Conservation (phyloP, 164 flowering plant species). For the Chimonanthus praecox region DNA sequence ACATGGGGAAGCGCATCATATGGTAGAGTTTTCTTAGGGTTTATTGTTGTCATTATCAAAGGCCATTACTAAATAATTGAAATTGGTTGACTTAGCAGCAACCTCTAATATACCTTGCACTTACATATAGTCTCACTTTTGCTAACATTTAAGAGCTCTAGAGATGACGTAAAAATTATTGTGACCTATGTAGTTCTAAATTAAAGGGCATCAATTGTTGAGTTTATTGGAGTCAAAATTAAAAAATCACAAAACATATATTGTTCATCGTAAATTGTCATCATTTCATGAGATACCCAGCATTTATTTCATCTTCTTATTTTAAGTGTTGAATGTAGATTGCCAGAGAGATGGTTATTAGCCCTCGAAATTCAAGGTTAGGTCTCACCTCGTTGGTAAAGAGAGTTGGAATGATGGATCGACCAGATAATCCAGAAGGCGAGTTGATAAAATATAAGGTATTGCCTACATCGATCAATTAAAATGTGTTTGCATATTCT, state of each 20-base stretch:
- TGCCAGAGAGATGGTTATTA: slow-evolving; percentile 97
- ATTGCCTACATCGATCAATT: neutral
- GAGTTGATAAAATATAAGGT: slow-evolving; percentile 78
- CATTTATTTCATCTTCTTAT: slow-evolving; percentile 1
- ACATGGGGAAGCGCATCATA: too few relatives aligned
- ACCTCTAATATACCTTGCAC: too few relatives aligned
- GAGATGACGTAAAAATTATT: too few relatives aligned
- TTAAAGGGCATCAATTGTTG: neutral
- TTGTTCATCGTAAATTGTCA: neutral
- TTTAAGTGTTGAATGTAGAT: slow-evolving; percentile 40
- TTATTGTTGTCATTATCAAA: too few relatives aligned
- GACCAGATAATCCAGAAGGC: slow-evolving; percentile 67
- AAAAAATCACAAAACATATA: neutral
- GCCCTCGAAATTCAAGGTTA: slow-evolving; percentile 78
- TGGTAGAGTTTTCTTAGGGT: too few relatives aligned
- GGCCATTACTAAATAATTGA: too few relatives aligned
- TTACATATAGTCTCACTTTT: too few relatives aligned
- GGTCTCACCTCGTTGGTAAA: slow-evolving; percentile 66
- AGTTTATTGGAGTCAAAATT: neutral
- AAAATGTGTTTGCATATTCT: neutral
- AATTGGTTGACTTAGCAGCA: too few relatives aligned
- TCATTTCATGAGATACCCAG: too few relatives aligned
- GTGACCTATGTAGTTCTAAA: slow-evolving; percentile 1
- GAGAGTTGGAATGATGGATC: slow-evolving; percentile 51
- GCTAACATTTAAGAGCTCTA: too few relatives aligned